Base-by-base conservation (phyloP, 805 yeast genomes). In the Candida parachauliodes region DNA sequence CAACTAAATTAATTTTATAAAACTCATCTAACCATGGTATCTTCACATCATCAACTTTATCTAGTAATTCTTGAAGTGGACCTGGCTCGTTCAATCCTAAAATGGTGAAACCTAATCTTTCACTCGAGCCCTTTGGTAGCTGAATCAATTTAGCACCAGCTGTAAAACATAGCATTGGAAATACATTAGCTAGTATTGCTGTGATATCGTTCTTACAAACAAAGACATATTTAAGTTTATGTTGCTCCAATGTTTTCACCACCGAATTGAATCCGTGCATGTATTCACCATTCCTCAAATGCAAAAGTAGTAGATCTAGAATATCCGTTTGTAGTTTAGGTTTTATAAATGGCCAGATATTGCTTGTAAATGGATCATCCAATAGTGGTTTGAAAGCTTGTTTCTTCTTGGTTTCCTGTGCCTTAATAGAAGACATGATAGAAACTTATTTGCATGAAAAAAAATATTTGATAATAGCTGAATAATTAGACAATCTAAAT, bases 311-410 rank as follows among this genome's bases (percentile, higher is more conserved):
- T 17, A 57, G 52, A 9, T 70, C 68, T 2, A 71, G 40, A n/a
- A 74, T 51, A 32, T 63, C 62, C 21, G 49, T 34, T 8, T 69
- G 70, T 2, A 58, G 36, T 4, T 55, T 53, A 5, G 66, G 72
- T 8, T 67, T 71, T 1, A 66, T 49, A 50, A 63, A 61, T 5
- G 75, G 70, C 59, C 73, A 68, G 8, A 49, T 22, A 25, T 50
- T 57, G 7, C 72, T 63, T 0, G 83, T 72, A 49, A 65, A 80
- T 2, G 88, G 87, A 43, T 77, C 78, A 20, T 79, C 81, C 15
- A 82, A 59, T 2, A 82, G 60, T 0, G 88, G 86, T 54, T 76
- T 80, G 57, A 76, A 77, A 6, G 80, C 77, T 44, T 77, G 80
- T 43, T 71, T 67, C 37, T 74, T 62, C 51, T 68, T 71, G 44